Evolutionary conservation across 441 rosid species (phyloP).

Genomic region (Lepidium campestre): DNA sequence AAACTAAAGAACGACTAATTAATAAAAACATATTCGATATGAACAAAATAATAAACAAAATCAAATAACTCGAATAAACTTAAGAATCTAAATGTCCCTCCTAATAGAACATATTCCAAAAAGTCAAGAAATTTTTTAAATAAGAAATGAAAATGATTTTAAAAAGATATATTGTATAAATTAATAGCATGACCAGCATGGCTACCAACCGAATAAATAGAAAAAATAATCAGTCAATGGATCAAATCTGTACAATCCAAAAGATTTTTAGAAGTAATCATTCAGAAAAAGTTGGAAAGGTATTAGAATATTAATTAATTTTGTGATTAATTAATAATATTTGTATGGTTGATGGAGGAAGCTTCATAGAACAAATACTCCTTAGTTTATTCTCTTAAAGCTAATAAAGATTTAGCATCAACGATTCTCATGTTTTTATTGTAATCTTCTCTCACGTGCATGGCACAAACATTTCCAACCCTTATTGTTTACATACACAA

Average conservation of each 20-base stretch:
- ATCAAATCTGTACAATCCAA: constrained; percentile 15
- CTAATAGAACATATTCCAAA: background rate
- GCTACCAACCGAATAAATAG: constrained; percentile 3
- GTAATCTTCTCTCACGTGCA: constrained; percentile 20
- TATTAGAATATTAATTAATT: constrained; percentile 3
- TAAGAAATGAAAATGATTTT: background rate
- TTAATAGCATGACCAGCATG: constrained; percentile 12
- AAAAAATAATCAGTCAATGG: constrained; percentile 14
- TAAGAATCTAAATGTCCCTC: background rate
- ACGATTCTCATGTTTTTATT: constrained; percentile 11
- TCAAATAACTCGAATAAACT: background rate
- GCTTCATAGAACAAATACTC: constrained; percentile 14
- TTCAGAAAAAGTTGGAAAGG: constrained; percentile 16
- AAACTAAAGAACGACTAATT: too few species aligned
- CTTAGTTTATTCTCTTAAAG: background rate
- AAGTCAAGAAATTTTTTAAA: background rate
- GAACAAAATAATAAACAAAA: background rate
- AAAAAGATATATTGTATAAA: background rate
- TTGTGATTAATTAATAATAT: constrained; percentile 4
- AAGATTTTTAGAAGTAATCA: constrained; percentile 15
- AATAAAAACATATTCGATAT: background rate
- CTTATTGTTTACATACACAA: background rate
- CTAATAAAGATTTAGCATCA: constrained; percentile 14
- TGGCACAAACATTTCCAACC: constrained; percentile 15
- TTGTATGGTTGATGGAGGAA: constrained; percentile 17